Conservation (phyloP, 768 basidiomycete species). For the Boletellus sp. region DNA sequence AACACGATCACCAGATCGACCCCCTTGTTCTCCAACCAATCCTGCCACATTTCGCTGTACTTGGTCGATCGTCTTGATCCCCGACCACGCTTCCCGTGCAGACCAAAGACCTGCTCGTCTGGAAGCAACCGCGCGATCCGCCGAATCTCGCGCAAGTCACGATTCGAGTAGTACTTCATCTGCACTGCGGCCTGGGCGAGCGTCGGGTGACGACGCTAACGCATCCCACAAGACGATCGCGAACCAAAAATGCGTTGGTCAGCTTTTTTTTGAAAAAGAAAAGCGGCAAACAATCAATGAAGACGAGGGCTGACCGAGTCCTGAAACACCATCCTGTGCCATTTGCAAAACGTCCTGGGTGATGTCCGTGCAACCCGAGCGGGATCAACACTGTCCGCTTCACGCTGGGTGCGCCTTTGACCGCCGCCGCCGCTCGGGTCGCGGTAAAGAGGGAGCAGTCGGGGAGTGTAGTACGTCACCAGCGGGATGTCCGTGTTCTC, state of each 20-base stretch:
- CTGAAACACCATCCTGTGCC: constrained; percentile 45
- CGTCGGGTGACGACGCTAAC: constrained; percentile 34
- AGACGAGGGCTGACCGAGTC: constrained; percentile 33
- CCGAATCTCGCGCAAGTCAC: constrained; percentile 38
- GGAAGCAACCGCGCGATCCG: constrained; percentile 40
- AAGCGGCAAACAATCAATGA: too few species aligned
- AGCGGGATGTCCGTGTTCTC: constrained; percentile 13
- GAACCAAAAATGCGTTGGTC: not conserved
- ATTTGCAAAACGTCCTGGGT: constrained; percentile 39
- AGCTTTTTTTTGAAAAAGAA: not conserved
- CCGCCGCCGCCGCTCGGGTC: constrained; percentile 1
- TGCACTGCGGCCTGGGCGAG: constrained; percentile 30
- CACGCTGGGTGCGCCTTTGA: not conserved
- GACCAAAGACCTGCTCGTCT: constrained; percentile 35
- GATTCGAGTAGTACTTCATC: constrained; percentile 35
- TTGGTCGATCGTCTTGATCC: constrained; percentile 19
- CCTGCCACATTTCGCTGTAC: constrained; percentile 38
- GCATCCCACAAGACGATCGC: not conserved
- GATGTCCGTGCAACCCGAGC: constrained; percentile 29
- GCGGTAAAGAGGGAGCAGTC: constrained; percentile 40
- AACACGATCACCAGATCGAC: constrained; percentile 36
- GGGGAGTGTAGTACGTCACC: constrained; percentile 34
- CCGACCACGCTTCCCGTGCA: not conserved
- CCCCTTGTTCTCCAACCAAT: constrained; percentile 37
- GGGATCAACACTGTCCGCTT: constrained; percentile 8